Conservation (phyloP, 305 asterid species). For the Fraxinus greggii region DNA sequence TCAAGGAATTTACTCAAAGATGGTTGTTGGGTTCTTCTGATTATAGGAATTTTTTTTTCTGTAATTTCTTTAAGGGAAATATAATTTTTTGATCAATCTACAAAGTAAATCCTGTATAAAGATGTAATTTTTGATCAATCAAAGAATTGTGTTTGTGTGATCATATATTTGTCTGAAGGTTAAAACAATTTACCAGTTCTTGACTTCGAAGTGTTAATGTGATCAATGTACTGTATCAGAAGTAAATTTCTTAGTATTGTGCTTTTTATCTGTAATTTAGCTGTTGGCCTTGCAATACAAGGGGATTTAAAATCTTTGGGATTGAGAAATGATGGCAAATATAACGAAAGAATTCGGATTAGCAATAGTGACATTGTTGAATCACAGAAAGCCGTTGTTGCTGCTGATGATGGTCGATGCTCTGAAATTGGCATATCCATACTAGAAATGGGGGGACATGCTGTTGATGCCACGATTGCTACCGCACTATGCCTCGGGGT, state of each 20-base stretch:
- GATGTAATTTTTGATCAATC: neutral
- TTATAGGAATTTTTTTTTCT: neutral
- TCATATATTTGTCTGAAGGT: neutral
- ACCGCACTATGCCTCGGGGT: conserved; percentile 89
- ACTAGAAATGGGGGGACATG: conserved; percentile 77
- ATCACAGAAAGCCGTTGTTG: conserved; percentile 73
- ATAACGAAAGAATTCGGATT: conserved; percentile 8
- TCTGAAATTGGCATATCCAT: conserved; percentile 67
- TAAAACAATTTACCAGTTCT: neutral
- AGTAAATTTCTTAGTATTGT: neutral
- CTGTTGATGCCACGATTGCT: conserved; percentile 89
- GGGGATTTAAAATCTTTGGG: conserved; percentile 30
- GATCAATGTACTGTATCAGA: neutral
- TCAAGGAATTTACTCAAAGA: neutral
- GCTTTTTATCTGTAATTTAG: conserved; percentile 15
- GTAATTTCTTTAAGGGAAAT: neutral
- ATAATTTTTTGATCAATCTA: neutral
- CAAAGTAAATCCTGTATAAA: neutral
- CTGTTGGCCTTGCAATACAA: conserved; percentile 39
- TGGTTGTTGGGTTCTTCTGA: neutral
- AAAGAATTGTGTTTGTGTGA: neutral
- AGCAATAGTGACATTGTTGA: conserved; percentile 42
- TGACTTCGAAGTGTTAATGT: neutral
- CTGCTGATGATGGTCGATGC: conserved; percentile 92
- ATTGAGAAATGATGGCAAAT: conserved; percentile 21